These are phyloP conservation scores for Alternaria arbusti DNA, from an alignment of 2,329 filamentous ascomycete species.

Conservation along the genomic window DNA sequence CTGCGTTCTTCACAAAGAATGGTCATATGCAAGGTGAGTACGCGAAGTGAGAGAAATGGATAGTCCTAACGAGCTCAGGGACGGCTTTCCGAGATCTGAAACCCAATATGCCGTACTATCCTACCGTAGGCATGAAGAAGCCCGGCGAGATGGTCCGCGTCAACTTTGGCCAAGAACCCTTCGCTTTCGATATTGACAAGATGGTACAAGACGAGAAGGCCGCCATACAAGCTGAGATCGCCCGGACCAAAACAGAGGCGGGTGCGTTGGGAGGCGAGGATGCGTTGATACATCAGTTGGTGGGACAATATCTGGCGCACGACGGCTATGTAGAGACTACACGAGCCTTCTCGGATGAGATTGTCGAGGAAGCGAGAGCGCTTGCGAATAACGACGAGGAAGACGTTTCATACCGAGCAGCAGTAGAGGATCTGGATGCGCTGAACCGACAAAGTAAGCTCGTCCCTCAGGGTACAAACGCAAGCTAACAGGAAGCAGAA, in stretches of 20 bases:
- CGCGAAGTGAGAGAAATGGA: background rate
- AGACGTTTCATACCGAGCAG: conserved; percentile 63
- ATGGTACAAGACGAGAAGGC: conserved; percentile 63
- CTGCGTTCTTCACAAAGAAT: conserved; percentile 71
- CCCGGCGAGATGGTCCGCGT: conserved; percentile 63
- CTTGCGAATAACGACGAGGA: conserved; percentile 64
- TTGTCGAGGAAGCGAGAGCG: conserved; percentile 74
- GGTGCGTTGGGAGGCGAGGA: conserved; percentile 66
- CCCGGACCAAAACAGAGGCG: conserved; percentile 22
- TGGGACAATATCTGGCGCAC: conserved; percentile 88
- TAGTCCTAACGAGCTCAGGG: conserved; percentile 56
- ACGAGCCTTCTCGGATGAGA: conserved; percentile 83
- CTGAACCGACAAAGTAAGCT: conserved; percentile 80
- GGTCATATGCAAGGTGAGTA: conserved; percentile 62
- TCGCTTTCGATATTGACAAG: conserved; percentile 89
- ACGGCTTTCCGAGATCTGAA: conserved; percentile 72
- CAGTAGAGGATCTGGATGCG: conserved; percentile 84
- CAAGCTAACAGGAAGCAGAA: conserved; percentile 58
- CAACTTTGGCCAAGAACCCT: conserved; percentile 74
- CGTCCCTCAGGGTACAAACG: background rate
- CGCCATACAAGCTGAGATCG: conserved; percentile 43
- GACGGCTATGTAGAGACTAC: conserved; percentile 96
- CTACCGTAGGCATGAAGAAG: conserved; percentile 71
- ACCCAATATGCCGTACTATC: conserved; percentile 67
- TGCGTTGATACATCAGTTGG: conserved; percentile 79